Conservation (phyloP, 2,329 filamentous ascomycete genomes). For the Ophiosphaerella korrae region DNA sequence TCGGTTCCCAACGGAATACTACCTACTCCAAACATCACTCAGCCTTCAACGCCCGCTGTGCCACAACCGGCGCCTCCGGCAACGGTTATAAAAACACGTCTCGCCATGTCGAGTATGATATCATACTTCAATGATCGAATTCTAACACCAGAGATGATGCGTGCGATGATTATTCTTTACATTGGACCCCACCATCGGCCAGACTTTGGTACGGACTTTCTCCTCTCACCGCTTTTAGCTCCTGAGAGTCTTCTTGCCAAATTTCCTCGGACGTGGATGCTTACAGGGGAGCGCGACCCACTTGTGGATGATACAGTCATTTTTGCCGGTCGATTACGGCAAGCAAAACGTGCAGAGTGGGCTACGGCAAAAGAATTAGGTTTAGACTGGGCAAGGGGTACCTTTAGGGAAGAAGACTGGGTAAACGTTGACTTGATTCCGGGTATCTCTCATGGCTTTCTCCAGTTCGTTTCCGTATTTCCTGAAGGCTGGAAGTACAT, state of each 20-base stretch:
- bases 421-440: slow-evolving; percentile 85
- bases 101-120: slow-evolving; percentile 95
- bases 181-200: slow-evolving; percentile 92
- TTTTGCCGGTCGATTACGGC: slow-evolving; percentile 85
- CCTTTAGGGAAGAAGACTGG: slow-evolving; percentile 73
- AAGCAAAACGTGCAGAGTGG: slow-evolving; percentile 70
- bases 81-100: slow-evolving; percentile 73
- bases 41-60: slow-evolving; percentile 34
- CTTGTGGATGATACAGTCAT: slow-evolving; percentile 97
- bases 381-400: slow-evolving; percentile 57
- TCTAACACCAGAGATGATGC: slow-evolving; percentile 96
- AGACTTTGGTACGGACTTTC: slow-evolving; percentile 88
- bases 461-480: slow-evolving; percentile 88
- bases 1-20: slow-evolving; percentile 11
- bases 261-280: slow-evolving; percentile 94
- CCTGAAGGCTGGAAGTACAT: slow-evolving; percentile 91
- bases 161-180: slow-evolving; percentile 98
- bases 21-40: slow-evolving; percentile 25
- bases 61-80: slow-evolving; percentile 37
- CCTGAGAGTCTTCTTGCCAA: slow-evolving; percentile 79
- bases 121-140: slow-evolving; percentile 98
- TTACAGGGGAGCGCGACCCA: slow-evolving; percentile 94
- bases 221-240: slow-evolving; percentile 86
- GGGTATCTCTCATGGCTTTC: slow-evolving; percentile 89
- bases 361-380: slow-evolving; percentile 61